A percentile compares a stretch with the other conserved stretches of the same genome.
These are phyloP conservation scores for Glomus cerebriforme DNA, from an alignment of 192 early-diverging fungal species.

Conservation along the genomic window DNA sequence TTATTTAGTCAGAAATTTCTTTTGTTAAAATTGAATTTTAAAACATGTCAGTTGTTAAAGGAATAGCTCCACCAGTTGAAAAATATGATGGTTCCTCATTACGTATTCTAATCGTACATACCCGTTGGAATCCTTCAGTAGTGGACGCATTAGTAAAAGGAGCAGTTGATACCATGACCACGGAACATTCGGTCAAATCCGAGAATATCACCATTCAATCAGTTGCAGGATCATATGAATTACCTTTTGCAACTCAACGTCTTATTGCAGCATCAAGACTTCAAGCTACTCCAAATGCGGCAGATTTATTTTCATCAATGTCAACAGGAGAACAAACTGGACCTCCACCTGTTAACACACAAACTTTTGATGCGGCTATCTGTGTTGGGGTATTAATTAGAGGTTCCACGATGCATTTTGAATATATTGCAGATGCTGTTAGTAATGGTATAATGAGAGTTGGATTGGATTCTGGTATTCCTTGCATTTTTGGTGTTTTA, in stretches of 20 bases:
- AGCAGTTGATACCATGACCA: constrained; percentile 63
- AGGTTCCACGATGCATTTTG: constrained; percentile 98
- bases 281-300: constrained; percentile 54
- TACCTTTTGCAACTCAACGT: constrained; percentile 84
- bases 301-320: constrained; percentile 55
- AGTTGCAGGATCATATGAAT: constrained; percentile 93
- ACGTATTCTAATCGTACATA: constrained; percentile 82
- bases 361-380: constrained; percentile 82
- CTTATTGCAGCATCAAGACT: constrained; percentile 71
- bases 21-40: no score
- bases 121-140: constrained; percentile 91
- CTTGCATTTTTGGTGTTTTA: constrained; percentile 95
- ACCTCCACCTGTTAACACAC: background rate
- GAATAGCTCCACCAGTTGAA: constrained; percentile 58
- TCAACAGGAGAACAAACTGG: constrained; percentile 21
- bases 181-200: constrained; percentile 63
- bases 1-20: no score
- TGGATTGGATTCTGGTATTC: constrained; percentile 81
- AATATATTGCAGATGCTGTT: constrained; percentile 97
- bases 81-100: constrained; percentile 66
- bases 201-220: constrained; percentile 76
- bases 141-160: constrained; percentile 84
- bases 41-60: constrained; percentile 48
- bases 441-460: constrained; percentile 96
- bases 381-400: constrained; percentile 98